Evolutionary conservation across 805 yeast species (phyloP), one percentile per base, ranked within the genome.

Genomic region (Wickerhamomyces alni): DNA sequence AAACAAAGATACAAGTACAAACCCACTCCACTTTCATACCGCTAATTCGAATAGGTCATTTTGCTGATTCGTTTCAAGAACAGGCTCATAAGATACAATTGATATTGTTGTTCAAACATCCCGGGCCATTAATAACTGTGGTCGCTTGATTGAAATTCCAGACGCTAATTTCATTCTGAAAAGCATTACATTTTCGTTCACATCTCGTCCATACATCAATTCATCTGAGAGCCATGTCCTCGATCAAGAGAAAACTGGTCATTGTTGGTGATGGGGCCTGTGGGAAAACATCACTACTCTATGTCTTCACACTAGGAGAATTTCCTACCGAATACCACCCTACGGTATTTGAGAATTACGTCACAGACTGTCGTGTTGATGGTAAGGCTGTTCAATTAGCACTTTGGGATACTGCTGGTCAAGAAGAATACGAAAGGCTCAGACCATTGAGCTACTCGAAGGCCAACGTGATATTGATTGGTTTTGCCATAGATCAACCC

Each of bases 321-420:
- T 89, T 89, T 54, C 96, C 96, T 0, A 80, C 89, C 32, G 95
- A 84, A 55, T 82, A 87, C 59, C 94, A 86, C 50, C 97, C 97
- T 3, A 88, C 97, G 0, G 96, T 88, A 6, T 88, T 89, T 59
- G 97, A 88, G 52, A 88, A 89, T 60, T 87, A 89, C 59, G 96
- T 88, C 13, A 87, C 96, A 1, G 95, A 87, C 54, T 88, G 96
- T 61, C 69, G 95, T 42, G 94, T 89, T 16, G 97, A 88, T 55
- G 96, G 96, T 4, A 88, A 87, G 50, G 83, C 93, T 13, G 95
- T 88, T 4, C 82, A 87, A 46, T 63, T 88, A 40, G 89, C 95
- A 2, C 64, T 88, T 19, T 88, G 97, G 96, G 97, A 88, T 58
- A 88, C 96, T 1, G 96, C 97, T 4, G 97, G 97, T 3, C 96